phyloP scores from a whole-genome alignment of 1,139 yeast genomes.

The Blastobotrys raffinosifermentans region DNA sequence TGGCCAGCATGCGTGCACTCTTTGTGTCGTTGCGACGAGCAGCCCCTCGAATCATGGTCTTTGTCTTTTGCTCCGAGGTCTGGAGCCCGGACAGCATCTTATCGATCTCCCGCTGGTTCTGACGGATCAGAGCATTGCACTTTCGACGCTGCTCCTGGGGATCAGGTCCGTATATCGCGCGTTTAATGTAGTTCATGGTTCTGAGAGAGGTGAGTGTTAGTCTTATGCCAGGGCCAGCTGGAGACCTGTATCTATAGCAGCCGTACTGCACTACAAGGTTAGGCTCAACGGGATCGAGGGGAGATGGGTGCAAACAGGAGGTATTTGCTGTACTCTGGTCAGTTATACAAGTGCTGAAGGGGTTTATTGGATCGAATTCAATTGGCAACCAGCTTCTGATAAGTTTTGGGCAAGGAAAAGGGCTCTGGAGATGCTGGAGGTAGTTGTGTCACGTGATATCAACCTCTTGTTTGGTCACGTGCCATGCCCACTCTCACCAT shows the following conservation, averaged over 20 bases:
- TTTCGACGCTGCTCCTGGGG: conserved; percentile 91
- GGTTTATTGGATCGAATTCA: no score
- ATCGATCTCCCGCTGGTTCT: conserved; percentile 79
- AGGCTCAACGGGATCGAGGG: no score
- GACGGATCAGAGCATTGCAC: conserved; percentile 74
- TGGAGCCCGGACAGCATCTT: conserved; percentile 59
- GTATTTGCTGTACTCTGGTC: no score
- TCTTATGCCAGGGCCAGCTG: no score
- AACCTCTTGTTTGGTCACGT: no score
- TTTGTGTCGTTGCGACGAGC: conserved; percentile 76
- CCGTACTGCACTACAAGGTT: background rate
- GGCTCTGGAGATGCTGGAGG: no score
- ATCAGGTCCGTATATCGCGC: conserved; percentile 92
- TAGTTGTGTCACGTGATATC: no score
- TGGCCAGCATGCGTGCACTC: conserved; percentile 72
- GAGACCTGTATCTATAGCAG: background rate
- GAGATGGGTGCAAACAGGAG: no score
- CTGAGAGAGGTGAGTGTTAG: background rate
- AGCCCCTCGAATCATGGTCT: conserved; percentile 61
- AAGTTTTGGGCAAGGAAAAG: no score
- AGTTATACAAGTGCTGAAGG: no score
- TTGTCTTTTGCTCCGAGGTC: conserved; percentile 56
- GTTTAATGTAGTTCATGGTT: conserved; percentile 47
- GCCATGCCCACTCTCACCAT: no score
- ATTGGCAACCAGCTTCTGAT: no score